Evolutionary conservation across 179 eudicot species (phyloP).

Genomic region (Drosera spatulata): DNA sequence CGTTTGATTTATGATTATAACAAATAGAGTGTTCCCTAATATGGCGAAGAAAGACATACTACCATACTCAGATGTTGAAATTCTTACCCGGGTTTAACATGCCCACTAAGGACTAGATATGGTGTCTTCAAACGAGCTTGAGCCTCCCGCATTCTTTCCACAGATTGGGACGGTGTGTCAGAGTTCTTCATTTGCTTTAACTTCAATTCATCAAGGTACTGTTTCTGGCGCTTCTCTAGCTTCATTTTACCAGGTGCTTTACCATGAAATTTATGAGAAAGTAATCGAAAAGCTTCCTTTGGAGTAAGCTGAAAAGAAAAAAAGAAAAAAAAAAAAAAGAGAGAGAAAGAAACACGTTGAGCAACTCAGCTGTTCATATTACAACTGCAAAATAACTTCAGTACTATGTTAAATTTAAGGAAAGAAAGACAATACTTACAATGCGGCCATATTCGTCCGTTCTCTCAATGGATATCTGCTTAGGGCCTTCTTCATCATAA

Average conservation of each 20-base stretch:
- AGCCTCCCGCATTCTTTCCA: conserved; percentile 86
- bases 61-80: neutral
- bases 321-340: neutral
- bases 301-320: conserved; percentile 72
- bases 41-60: too few species aligned
- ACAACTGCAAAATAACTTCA: too few species aligned
- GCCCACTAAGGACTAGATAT: conserved; percentile 79
- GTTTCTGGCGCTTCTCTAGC: conserved; percentile 74
- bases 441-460: conserved; percentile 74
- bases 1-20: too few species aligned
- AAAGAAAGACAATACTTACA: conserved; percentile 38
- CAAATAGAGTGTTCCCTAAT: too few species aligned
- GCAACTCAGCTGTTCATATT: neutral
- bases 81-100: conserved; percentile 81
- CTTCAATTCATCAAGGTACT: conserved; percentile 71
- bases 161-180: conserved; percentile 71
- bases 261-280: conserved; percentile 80
- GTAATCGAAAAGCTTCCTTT: conserved; percentile 70
- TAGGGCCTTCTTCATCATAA: conserved; percentile 39
- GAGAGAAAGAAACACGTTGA: neutral
- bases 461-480: conserved; percentile 79
- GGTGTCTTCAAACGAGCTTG: conserved; percentile 66
- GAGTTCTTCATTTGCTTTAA: conserved; percentile 73
- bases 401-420: neutral
- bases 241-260: conserved; percentile 93